Evolutionary conservation across 352 stramenopile genomes (phyloP).

Genomic region (Phytophthora fragariae): DNA sequence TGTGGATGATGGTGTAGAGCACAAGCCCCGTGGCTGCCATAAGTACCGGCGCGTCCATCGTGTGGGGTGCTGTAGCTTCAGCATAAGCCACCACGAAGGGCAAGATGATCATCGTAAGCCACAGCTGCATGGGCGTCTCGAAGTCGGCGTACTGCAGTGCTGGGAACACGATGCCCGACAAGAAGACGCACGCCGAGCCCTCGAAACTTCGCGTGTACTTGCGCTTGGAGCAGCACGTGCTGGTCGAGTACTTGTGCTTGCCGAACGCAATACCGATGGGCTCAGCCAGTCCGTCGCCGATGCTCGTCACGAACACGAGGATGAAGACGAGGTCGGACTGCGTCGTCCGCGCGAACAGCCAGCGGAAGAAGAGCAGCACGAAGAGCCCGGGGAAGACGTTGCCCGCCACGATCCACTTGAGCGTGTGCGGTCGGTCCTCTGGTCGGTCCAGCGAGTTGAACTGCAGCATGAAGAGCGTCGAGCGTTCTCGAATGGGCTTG

Average conservation of each 20-base stretch:
- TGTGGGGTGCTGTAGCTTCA: slow-evolving; percentile 86
- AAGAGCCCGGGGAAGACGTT: slow-evolving; percentile 87
- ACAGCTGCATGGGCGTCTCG: slow-evolving; percentile 66
- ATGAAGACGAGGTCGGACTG: slow-evolving; percentile 85
- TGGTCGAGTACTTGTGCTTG: slow-evolving; percentile 88
- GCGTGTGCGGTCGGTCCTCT: slow-evolving; percentile 79
- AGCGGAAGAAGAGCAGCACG: slow-evolving; percentile 88
- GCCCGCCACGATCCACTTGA: slow-evolving; percentile 84
- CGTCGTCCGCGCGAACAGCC: slow-evolving; percentile 80
- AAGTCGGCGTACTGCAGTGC: slow-evolving; percentile 87
- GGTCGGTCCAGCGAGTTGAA: slow-evolving; percentile 89
- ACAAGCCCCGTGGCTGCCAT: slow-evolving; percentile 83
- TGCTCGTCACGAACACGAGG: slow-evolving; percentile 84
- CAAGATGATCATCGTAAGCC: slow-evolving; percentile 84
- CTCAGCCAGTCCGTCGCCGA: slow-evolving; percentile 82
- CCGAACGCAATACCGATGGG: slow-evolving; percentile 81
- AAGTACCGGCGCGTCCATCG: slow-evolving; percentile 88
- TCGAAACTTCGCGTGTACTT: slow-evolving; percentile 87
- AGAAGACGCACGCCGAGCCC: slow-evolving; percentile 78
- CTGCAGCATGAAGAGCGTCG: slow-evolving; percentile 89
- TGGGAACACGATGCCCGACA: slow-evolving; percentile 87
- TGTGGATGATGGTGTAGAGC: slow-evolving; percentile 83
- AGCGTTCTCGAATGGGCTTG: slow-evolving; percentile 81
- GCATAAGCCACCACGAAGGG: slow-evolving; percentile 85
- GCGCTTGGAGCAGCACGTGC: slow-evolving; percentile 78